phyloP scores from a whole-genome alignment of 1,284 basidiomycete genomes.

The Malassezia dermatis region DNA sequence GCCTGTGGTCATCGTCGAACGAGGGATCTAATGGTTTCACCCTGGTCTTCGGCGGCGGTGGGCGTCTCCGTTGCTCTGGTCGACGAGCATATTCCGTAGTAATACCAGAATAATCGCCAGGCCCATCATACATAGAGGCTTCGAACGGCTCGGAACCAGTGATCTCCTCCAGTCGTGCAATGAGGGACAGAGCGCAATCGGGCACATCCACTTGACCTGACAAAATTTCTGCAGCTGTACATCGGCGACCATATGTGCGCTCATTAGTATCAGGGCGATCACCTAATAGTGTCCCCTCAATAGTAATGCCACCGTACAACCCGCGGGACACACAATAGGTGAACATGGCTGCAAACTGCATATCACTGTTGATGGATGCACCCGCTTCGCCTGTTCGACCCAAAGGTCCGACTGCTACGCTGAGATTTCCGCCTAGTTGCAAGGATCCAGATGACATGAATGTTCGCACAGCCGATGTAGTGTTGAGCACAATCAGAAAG shows the following conservation, averaged over 20 bases:
- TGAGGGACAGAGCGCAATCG: conserved; percentile 6
- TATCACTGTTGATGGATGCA: conserved; percentile 72
- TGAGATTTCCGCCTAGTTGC: conserved; percentile 59
- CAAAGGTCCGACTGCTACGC: conserved; percentile 76
- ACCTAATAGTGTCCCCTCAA: conserved; percentile 87
- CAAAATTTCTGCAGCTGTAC: conserved; percentile 37
- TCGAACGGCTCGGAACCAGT: background rate
- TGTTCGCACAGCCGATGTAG: conserved; percentile 59
- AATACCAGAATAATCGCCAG: background rate
- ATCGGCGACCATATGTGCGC: conserved; percentile 42
- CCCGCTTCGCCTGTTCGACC: conserved; percentile 89
- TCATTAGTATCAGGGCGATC: conserved; percentile 70
- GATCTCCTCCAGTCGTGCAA: conserved; percentile 10
- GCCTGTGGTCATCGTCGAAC: background rate
- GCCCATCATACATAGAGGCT: background rate
- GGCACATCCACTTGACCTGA: conserved; percentile 31
- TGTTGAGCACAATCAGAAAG: conserved; percentile 84
- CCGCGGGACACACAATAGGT: conserved; percentile 84
- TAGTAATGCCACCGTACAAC: conserved; percentile 69
- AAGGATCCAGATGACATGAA: conserved; percentile 93
- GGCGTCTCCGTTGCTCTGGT: conserved; percentile 25
- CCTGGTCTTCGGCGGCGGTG: background rate
- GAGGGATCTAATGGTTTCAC: background rate
- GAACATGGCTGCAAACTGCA: conserved; percentile 83
- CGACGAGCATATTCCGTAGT: conserved; percentile 20